A percentile compares a stretch with the other conserved stretches of the same genome.
phyloP scores from a whole-genome alignment of 306 rosid genomes.

The Carpinus fangiana region DNA sequence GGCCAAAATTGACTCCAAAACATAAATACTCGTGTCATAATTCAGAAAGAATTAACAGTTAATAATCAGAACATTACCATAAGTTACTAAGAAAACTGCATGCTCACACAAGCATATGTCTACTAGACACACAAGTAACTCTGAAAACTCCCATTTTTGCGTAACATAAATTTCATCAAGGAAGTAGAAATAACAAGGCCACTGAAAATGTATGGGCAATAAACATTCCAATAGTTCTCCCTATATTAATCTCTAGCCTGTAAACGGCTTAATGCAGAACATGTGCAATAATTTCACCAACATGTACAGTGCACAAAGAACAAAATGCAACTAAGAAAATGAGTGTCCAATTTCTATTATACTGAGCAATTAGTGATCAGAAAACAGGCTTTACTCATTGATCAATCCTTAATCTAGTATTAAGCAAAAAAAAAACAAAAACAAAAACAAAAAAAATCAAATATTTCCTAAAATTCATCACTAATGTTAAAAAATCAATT shows the following conservation, averaged over 20 bases:
- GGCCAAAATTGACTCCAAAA: background rate
- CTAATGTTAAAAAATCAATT: too few relatives aligned
- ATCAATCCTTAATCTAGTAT: background rate
- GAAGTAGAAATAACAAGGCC: background rate
- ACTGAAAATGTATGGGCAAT: background rate
- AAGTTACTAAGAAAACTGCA: background rate
- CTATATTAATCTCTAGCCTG: background rate
- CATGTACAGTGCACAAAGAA: background rate
- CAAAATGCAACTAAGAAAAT: background rate
- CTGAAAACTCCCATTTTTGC: background rate
- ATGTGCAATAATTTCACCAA: background rate
- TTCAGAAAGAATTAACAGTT: background rate
- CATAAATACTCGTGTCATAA: background rate
- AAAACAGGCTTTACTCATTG: background rate
- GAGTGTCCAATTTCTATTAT: background rate
- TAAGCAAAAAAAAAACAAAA: too few relatives aligned
- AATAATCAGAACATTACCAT: background rate
- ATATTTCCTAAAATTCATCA: too few relatives aligned
- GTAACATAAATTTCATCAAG: background rate
- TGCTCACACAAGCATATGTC: background rate
- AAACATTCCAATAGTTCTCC: background rate
- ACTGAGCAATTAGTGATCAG: background rate
- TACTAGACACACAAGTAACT: background rate
- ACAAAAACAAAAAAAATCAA: too few relatives aligned
- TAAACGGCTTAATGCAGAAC: background rate